Evolutionary conservation across 2,329 filamentous ascomycete species (phyloP).

Genomic region (Stagonosporopsis vannaccii): DNA sequence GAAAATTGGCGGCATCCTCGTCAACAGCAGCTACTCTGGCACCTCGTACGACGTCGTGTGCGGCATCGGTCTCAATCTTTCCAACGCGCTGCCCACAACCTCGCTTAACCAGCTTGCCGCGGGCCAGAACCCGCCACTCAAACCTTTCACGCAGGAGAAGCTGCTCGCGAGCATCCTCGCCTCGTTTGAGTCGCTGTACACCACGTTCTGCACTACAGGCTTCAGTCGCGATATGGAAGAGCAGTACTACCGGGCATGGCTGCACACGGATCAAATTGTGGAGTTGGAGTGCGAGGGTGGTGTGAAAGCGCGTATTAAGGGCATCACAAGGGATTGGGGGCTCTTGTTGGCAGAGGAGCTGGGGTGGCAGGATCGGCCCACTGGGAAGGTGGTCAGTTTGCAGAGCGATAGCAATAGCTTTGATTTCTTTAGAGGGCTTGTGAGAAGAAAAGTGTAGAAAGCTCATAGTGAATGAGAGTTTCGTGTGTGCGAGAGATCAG

Average conservation of each 20-base stretch:
- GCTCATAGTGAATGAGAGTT: neutral
- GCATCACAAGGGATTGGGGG: conserved; percentile 92
- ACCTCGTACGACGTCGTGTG: conserved; percentile 84
- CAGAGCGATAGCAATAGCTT: conserved; percentile 99
- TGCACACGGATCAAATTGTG: conserved; percentile 72
- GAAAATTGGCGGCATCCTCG: conserved; percentile 92
- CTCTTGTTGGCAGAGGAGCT: conserved; percentile 85
- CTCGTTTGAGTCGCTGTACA: conserved; percentile 79
- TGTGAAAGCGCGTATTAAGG: conserved; percentile 76
- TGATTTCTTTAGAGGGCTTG: conserved; percentile 90
- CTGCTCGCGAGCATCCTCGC: conserved; percentile 83
- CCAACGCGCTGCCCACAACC: conserved; percentile 84
- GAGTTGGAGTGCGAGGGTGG: conserved; percentile 84
- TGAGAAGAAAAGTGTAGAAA: conserved; percentile 76
- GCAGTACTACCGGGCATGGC: conserved; percentile 72
- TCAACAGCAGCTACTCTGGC: conserved; percentile 82
- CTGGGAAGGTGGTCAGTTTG: conserved; percentile 80
- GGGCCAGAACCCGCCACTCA: conserved; percentile 45
- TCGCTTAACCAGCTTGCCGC: conserved; percentile 77
- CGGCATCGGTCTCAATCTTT: conserved; percentile 82
- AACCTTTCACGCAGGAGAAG: conserved; percentile 74
- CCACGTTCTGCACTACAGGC: conserved; percentile 74
- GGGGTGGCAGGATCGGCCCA: conserved; percentile 73
- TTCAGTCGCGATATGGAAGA: conserved; percentile 77
- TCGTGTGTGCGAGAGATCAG: neutral